Evolutionary conservation across 176 grass and related monocot genomes (phyloP).

Genomic region (Aegilops sharonensis): DNA sequence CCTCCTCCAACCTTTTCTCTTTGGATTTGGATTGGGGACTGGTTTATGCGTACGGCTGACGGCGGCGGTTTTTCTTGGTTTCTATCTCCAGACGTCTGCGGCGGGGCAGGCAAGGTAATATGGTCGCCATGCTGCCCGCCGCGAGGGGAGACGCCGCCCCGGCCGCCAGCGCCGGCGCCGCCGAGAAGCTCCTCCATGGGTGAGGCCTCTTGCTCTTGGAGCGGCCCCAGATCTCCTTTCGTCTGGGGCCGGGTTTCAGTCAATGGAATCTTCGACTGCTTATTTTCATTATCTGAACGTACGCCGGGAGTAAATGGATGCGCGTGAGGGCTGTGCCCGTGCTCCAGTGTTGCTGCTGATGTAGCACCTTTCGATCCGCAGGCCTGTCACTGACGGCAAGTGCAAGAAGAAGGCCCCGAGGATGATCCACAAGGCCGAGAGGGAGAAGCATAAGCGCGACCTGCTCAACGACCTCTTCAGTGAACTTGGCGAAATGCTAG

Average conservation of each 20-base stretch:
- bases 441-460: constrained; percentile 88
- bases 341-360: neutral
- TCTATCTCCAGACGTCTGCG: neutral
- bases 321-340: neutral
- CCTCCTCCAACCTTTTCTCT: neutral
- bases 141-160: constrained; percentile 23
- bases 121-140: constrained; percentile 20
- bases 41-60: neutral
- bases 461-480: constrained; percentile 76
- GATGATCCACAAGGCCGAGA: constrained; percentile 73
- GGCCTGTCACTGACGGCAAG: constrained; percentile 49
- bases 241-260: neutral
- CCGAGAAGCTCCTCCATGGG: constrained; percentile 32
- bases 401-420: constrained; percentile 49
- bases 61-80: neutral
- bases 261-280: neutral
- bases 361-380: neutral
- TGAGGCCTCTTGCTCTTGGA: neutral
- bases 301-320: neutral
- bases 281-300: neutral
- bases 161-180: constrained; percentile 16
- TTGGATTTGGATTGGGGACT: neutral
- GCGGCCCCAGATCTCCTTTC: neutral
- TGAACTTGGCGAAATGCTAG: constrained; percentile 58
- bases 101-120: neutral